phyloP scores from a whole-genome alignment of 2,329 filamentous ascomycete genomes.

The Cucurbitaria berberidis region DNA sequence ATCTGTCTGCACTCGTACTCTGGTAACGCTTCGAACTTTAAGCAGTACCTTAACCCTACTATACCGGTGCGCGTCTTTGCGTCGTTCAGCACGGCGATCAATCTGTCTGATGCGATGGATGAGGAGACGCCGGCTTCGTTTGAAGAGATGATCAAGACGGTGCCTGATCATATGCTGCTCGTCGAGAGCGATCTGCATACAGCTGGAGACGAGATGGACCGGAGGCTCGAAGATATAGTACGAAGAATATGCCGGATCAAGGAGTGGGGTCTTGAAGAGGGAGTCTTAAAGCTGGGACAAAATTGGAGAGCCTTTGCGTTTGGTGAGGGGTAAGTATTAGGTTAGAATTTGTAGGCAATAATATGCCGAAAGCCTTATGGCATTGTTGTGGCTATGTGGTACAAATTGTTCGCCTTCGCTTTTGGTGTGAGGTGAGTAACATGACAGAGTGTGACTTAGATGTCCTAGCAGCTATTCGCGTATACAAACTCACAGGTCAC shows the following conservation, averaged over 20 bases:
- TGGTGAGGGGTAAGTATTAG: constrained; percentile 50
- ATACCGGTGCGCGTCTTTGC: constrained; percentile 83
- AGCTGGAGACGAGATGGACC: constrained; percentile 83
- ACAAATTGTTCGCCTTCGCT: too few species aligned
- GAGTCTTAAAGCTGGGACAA: constrained; percentile 67
- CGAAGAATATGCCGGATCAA: constrained; percentile 79
- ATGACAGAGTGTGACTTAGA: background rate
- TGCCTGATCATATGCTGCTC: constrained; percentile 80
- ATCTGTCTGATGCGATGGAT: constrained; percentile 63
- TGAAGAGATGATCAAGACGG: constrained; percentile 69
- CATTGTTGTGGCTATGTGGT: too few species aligned
- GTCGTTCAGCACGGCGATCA: constrained; percentile 86
- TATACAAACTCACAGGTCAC: background rate
- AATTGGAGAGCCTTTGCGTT: constrained; percentile 84
- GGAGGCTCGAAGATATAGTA: constrained; percentile 74
- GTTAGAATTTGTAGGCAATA: too few species aligned
- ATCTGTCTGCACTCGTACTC: constrained; percentile 96
- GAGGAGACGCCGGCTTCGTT: constrained; percentile 59
- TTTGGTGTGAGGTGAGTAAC: constrained; percentile 58
- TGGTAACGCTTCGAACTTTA: constrained; percentile 74
- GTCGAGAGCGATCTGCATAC: constrained; percentile 89
- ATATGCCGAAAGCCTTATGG: too few species aligned
- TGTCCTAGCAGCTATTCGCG: background rate
- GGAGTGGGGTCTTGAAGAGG: constrained; percentile 76
- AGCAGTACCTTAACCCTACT: constrained; percentile 75